Base-by-base conservation (phyloP, 1,284 basidiomycete species). In the Blastosporella zonata region DNA sequence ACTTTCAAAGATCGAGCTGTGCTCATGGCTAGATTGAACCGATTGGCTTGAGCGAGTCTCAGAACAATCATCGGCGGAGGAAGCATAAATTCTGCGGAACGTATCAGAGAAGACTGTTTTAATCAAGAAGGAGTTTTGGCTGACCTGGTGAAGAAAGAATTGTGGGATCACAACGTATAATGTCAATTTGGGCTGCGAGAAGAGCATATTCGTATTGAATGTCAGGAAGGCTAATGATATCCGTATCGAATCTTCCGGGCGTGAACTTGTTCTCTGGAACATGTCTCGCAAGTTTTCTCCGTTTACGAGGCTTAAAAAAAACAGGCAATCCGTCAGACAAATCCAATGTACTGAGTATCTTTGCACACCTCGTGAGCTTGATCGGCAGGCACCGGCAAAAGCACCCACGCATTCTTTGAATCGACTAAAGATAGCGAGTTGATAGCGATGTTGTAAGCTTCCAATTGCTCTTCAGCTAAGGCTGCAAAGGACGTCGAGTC, bases 391-490 rank as follows among this genome's bases (percentile, higher is more conserved):
- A 75, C 64, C 29, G 82, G 80, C 42, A 90, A 67, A 15, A 86
- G 72, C 37, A 98, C 78, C 93, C 93, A 99, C 7, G 93, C 87
- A 57, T 85, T 86, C 59, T 86, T 84, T 54, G 77, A 73, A 59
- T 93, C 87, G 25, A 95, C 77, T 54, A 98, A 75, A 9, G 88
- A 82, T 28, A 99, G 73, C 7, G 93, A 86, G 63, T 97, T 98
- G 68, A 97, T 90, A 13, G 93, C 86, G 25, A 95, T 83, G 40
- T 89, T 78, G 62, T 93, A 90, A 59, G 90, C 76, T 71, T 91
- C 80, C 21, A 92, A 79, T 65, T 94, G 91, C 58, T 89, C 79
- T 54, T 85, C 82, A 27, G 82, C 81, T 43, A 88, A 61, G 13
- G 79, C 74, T 23, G 81, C 66, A 57, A 86, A 81, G 25, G 81